A percentile compares a stretch with the other conserved stretches of the same genome.
These are phyloP conservation scores for Usnea hakonensis DNA, from an alignment of 495 filamentous ascomycete genomes.

Conservation along the genomic window DNA sequence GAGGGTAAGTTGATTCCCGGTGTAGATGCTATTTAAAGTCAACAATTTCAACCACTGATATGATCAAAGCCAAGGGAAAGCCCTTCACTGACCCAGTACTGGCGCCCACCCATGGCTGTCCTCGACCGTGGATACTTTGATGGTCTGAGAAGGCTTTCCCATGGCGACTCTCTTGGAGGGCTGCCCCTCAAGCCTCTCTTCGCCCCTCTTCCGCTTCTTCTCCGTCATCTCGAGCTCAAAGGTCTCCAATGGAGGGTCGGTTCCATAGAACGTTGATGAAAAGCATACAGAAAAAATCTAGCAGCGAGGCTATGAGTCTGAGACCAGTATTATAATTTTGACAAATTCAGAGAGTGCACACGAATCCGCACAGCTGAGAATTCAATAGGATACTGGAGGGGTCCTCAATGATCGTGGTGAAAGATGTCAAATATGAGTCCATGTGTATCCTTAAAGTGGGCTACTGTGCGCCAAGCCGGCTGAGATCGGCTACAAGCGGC, in stretches of 20 bases:
- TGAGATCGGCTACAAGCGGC: no score
- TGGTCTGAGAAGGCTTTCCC: slow-evolving; percentile 34
- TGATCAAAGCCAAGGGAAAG: not conserved
- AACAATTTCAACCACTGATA: not conserved
- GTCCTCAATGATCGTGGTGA: no score
- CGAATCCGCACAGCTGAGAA: no score
- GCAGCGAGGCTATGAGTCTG: no score
- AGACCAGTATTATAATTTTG: no score
- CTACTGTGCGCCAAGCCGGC: no score
- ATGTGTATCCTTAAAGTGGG: no score
- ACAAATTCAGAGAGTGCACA: no score
- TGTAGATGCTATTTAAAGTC: slow-evolving; percentile 47
- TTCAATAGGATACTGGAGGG: no score
- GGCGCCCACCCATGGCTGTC: slow-evolving; percentile 54
- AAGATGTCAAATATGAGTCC: no score
- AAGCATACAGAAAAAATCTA: not conserved
- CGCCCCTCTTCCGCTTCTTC: slow-evolving; percentile 67
- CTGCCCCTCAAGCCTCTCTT: slow-evolving; percentile 40
- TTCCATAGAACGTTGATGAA: not conserved
- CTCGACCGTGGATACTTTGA: slow-evolving; percentile 52
- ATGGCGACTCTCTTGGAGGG: slow-evolving; percentile 56
- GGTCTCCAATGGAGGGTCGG: not conserved
- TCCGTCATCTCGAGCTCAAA: slow-evolving; percentile 31
- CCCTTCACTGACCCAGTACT: slow-evolving; percentile 49
- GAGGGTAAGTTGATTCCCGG: slow-evolving; percentile 56